Evolutionary conservation across 176 grass and related monocot species (phyloP).

Genomic region (Aegilops speltoides): DNA sequence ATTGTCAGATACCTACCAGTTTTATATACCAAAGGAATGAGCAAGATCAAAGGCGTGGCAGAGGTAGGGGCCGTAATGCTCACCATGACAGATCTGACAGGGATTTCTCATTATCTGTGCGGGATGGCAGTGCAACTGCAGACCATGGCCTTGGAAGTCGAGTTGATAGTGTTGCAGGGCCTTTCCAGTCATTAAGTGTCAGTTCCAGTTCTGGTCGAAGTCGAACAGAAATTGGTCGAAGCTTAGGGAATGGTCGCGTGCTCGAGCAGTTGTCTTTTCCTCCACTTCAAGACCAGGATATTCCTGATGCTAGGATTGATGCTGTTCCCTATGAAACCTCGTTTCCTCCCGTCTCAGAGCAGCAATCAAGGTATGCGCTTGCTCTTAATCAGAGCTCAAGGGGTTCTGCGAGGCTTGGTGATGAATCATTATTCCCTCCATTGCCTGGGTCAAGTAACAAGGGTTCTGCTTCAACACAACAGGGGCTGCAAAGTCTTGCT

Average conservation of each 20-base stretch:
- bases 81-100: conserved; percentile 36
- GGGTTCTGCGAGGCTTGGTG: conserved; percentile 49
- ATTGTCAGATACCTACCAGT: conserved; percentile 86
- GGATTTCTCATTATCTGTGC: conserved; percentile 35
- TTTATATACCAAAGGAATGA: conserved; percentile 86
- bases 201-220: conserved; percentile 30
- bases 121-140: conserved; percentile 43
- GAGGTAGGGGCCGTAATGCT: conserved; percentile 65
- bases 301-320: conserved; percentile 45
- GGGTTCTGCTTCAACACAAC: conserved; percentile 41
- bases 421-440: conserved; percentile 89
- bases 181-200: conserved; percentile 41
- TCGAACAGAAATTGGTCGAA: conserved; percentile 35
- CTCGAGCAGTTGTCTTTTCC: conserved; percentile 81
- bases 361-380: conserved; percentile 70
- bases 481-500: conserved; percentile 62
- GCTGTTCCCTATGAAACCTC: conserved; percentile 53
- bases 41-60: conserved; percentile 76
- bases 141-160: conserved; percentile 22
- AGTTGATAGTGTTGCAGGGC: conserved; percentile 37
- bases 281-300: conserved; percentile 68
- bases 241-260: conserved; percentile 30
- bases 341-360: conserved; percentile 64
- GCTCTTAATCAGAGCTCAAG: conserved; percentile 73
- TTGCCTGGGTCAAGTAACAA: conserved; percentile 69